phyloP scores from a whole-genome alignment of 2,329 filamentous ascomycete genomes.

The Aspergillus luchuensis region DNA sequence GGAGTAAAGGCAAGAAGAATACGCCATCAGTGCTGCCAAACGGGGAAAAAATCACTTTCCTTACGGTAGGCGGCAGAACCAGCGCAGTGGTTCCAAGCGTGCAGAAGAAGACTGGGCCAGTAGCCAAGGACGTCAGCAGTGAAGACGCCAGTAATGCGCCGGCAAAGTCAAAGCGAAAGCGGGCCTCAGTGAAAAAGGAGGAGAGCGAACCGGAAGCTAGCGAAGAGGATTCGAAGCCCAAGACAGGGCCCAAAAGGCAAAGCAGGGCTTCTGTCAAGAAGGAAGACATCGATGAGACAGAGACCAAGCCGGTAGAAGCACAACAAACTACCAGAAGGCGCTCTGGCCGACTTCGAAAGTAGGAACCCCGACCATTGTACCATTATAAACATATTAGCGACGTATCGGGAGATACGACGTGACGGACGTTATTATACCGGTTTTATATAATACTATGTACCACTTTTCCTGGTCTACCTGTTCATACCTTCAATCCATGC shows the following conservation, averaged over 20 bases:
- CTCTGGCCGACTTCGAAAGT: constrained; percentile 34
- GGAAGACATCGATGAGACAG: constrained; percentile 22
- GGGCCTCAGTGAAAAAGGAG: constrained; percentile 32
- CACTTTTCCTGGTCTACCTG: background rate
- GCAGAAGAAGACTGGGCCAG: constrained; percentile 76
- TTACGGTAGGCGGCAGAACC: constrained; percentile 88
- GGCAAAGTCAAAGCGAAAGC: constrained; percentile 36
- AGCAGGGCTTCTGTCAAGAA: constrained; percentile 26
- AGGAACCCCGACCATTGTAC: background rate
- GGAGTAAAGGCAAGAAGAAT: constrained; percentile 83
- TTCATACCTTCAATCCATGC: constrained; percentile 33
- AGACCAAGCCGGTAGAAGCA: constrained; percentile 17
- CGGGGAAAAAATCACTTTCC: constrained; percentile 79
- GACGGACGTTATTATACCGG: background rate
- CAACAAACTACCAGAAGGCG: constrained; percentile 28
- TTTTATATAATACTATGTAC: background rate
- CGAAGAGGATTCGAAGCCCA: constrained; percentile 27
- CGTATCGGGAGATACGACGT: background rate
- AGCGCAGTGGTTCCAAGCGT: constrained; percentile 83
- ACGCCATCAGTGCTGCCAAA: constrained; percentile 70
- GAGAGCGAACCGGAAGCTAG: constrained; percentile 18
- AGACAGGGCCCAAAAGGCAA: constrained; percentile 28
- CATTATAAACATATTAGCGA: background rate
- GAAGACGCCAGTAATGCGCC: constrained; percentile 27
- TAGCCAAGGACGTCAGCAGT: constrained; percentile 54